phyloP scores from a whole-genome alignment of 768 basidiomycete genomes.

The Pulveroboletus sp. region DNA sequence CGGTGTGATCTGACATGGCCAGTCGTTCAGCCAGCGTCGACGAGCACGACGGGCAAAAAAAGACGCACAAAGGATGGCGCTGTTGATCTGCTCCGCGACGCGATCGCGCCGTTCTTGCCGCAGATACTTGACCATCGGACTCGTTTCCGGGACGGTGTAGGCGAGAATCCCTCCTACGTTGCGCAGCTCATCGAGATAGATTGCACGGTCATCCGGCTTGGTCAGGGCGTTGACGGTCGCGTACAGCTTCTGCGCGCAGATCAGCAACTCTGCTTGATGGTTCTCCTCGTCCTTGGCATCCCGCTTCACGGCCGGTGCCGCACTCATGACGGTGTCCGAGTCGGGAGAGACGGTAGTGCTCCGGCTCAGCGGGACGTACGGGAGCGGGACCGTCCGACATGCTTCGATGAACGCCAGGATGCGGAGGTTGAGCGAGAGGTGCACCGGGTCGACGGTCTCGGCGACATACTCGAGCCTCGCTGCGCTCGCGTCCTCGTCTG shows the following conservation, averaged over 20 bases:
- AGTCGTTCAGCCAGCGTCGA: conserved; percentile 2
- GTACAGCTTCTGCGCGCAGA: conserved; percentile 64
- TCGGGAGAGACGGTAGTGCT: conserved; percentile 6
- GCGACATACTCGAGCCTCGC: conserved; percentile 46
- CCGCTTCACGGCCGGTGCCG: conserved; percentile 7
- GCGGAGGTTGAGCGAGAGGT: conserved; percentile 79
- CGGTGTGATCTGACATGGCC: conserved; percentile 43
- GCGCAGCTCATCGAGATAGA: conserved; percentile 66
- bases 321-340: conserved; percentile 7
- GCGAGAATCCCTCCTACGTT: conserved; percentile 77
- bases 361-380: conserved; percentile 31
- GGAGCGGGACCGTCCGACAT: conserved; percentile 67
- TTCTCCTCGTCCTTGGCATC: conserved; percentile 33
- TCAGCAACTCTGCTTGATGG: conserved; percentile 47
- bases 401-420: conserved; percentile 87
- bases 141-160: conserved; percentile 77
- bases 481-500: conserved; percentile 27
- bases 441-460: conserved; percentile 66
- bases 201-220: conserved; percentile 49
- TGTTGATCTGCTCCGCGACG: conserved; percentile 84
- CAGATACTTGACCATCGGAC: conserved; percentile 72
- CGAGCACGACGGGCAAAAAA: not conserved
- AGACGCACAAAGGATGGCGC: conserved; percentile 75
- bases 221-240: conserved; percentile 54
- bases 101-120: conserved; percentile 71